Conservation (phyloP, 164 flowering plant genomes). For the Santalum album region DNA sequence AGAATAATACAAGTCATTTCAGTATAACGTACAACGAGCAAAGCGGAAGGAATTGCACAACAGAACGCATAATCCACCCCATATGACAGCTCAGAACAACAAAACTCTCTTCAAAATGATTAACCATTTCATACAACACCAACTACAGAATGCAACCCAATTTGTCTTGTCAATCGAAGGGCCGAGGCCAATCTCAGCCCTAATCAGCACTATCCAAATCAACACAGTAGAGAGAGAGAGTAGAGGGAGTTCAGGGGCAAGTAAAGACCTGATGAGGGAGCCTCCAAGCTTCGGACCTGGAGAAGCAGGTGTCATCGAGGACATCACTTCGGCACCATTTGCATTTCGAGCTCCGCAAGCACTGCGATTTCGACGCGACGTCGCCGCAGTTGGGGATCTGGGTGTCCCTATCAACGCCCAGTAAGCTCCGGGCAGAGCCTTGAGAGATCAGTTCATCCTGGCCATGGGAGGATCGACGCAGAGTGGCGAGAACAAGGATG, state of each 20-base stretch:
- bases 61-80: too few species aligned
- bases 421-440: background rate
- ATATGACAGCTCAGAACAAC: too few species aligned
- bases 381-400: background rate
- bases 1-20: too few species aligned
- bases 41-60: too few species aligned
- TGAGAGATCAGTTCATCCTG: background rate
- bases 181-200: too few species aligned
- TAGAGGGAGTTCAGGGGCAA: background rate
- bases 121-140: too few species aligned
- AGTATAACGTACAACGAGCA: too few species aligned
- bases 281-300: slow-evolving; percentile 1
- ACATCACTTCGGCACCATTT: background rate
- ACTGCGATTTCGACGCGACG: background rate
- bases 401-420: background rate
- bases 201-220: too few species aligned
- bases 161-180: too few species aligned
- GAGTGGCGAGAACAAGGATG: background rate
- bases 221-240: background rate
- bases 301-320: slow-evolving; percentile 1
- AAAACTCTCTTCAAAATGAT: too few species aligned
- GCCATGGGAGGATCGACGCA: background rate
- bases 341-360: background rate
- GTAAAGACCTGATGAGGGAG: background rate
- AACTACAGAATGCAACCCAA: too few species aligned